Evolutionary conservation across 2,329 filamentous ascomycete genomes (phyloP).

Genomic region (Albifimbria verrucaria): DNA sequence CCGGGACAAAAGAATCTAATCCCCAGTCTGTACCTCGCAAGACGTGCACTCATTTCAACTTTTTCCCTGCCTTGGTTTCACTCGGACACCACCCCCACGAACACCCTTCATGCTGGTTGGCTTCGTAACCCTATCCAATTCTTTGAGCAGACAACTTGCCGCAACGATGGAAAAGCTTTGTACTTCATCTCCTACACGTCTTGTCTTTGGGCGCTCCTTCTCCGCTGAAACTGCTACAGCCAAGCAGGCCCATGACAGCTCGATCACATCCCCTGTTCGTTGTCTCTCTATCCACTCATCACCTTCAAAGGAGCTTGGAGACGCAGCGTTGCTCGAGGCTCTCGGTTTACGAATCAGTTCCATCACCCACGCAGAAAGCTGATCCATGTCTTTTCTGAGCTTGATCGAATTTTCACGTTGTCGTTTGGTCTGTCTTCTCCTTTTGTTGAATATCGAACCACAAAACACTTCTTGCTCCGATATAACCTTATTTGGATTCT

Average conservation of each 20-base stretch:
- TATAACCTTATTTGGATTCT: constrained; percentile 40
- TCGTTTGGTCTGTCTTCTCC: constrained; percentile 43
- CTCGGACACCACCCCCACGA: too few relatives aligned
- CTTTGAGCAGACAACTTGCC: constrained; percentile 1
- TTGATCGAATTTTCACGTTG: constrained; percentile 50
- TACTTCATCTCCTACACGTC: neutral
- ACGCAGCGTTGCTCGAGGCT: neutral
- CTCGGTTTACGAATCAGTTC: constrained; percentile 23
- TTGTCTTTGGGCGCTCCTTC: neutral
- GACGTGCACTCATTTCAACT: too few relatives aligned
- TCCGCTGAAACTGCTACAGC: neutral
- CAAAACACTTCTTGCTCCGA: constrained; percentile 54
- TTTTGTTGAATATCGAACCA: constrained; percentile 51
- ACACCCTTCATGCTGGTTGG: too few relatives aligned
- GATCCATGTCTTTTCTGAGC: constrained; percentile 49
- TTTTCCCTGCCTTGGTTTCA: too few relatives aligned
- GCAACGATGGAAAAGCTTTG: constrained; percentile 8
- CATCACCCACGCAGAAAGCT: constrained; percentile 39
- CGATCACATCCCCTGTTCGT: neutral
- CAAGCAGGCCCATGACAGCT: neutral
- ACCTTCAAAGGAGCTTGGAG: too few relatives aligned
- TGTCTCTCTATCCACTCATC: neutral
- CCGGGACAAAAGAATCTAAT: too few relatives aligned
- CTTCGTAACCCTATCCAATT: neutral
- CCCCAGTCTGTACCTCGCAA: too few relatives aligned